A percentile compares a stretch with the other conserved stretches of the same genome.
Evolutionary conservation across 78 protist species (phyloP).

Genomic region (Isochrysis galbana): DNA sequence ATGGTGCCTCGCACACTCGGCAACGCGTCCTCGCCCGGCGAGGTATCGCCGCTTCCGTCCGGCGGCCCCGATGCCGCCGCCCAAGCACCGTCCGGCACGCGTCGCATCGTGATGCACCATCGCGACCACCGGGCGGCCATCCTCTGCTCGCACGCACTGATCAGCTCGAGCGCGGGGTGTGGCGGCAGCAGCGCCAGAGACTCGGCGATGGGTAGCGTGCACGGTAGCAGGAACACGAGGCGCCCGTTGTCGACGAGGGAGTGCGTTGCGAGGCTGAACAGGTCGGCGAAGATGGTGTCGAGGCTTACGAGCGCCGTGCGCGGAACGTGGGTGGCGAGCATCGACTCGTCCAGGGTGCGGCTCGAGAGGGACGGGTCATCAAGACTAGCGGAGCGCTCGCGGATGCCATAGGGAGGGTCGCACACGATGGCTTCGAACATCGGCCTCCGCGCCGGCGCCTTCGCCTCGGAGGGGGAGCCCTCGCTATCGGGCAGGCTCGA

Average conservation of each 20-base stretch:
- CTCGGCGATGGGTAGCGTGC: background rate
- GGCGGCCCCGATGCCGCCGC: background rate
- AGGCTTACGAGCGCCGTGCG: background rate
- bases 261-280: background rate
- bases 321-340: background rate
- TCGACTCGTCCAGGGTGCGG: background rate
- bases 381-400: slow-evolving; percentile 29
- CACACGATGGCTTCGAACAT: slow-evolving; percentile 52
- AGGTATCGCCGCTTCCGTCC: background rate
- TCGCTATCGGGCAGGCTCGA: background rate
- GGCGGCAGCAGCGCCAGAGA: background rate
- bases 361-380: background rate
- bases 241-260: background rate
- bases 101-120: background rate
- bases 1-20: background rate
- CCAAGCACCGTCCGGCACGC: background rate
- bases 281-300: background rate
- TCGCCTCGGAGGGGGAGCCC: background rate
- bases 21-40: background rate
- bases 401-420: slow-evolving; percentile 70
- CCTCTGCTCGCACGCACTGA: background rate
- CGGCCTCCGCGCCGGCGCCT: background rate
- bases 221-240: slow-evolving; percentile 15
- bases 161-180: background rate
- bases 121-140: slow-evolving; percentile 20